Evolutionary conservation across 352 stramenopile species (phyloP).

Genomic region (Phytophthora tentaculata): DNA sequence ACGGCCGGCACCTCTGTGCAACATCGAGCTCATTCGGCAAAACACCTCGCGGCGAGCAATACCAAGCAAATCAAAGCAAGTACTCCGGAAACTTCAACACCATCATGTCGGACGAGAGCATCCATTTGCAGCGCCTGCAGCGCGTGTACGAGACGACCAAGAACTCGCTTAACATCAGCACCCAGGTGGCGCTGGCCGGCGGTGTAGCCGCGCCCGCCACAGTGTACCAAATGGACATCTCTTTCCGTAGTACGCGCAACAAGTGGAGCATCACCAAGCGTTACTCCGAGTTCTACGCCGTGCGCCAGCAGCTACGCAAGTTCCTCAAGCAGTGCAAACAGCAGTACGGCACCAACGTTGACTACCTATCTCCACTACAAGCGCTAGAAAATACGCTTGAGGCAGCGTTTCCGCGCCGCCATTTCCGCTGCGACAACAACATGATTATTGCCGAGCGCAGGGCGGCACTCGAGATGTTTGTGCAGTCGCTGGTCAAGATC

Average conservation of each 20-base stretch:
- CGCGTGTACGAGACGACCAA: constrained; percentile 79
- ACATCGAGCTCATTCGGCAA: constrained; percentile 34
- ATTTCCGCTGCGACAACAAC: constrained; percentile 73
- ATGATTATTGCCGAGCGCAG: constrained; percentile 80
- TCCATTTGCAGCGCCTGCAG: constrained; percentile 69
- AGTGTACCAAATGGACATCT: constrained; percentile 90
- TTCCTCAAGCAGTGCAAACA: constrained; percentile 76
- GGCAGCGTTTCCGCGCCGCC: constrained; percentile 69
- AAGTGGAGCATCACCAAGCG: constrained; percentile 90
- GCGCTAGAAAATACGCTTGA: constrained; percentile 62
- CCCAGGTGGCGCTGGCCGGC: constrained; percentile 64
- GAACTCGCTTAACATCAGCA: constrained; percentile 83
- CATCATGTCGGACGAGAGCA: constrained; percentile 54
- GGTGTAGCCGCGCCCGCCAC: constrained; percentile 60
- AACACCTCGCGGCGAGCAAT: constrained; percentile 15
- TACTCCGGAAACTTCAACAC: constrained; percentile 11
- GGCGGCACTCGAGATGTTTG: constrained; percentile 73
- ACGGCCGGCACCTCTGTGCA: constrained; percentile 2
- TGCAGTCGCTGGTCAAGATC: constrained; percentile 84
- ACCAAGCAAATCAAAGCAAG: constrained; percentile 1
- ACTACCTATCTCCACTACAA: constrained; percentile 32
- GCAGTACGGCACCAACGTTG: constrained; percentile 16
- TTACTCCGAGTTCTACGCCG: constrained; percentile 86
- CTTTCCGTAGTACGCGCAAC: constrained; percentile 82
- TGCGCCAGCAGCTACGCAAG: constrained; percentile 66